These are phyloP conservation scores for Exidia glandulosa DNA, from an alignment of 768 basidiomycete species.

Conservation along the genomic window DNA sequence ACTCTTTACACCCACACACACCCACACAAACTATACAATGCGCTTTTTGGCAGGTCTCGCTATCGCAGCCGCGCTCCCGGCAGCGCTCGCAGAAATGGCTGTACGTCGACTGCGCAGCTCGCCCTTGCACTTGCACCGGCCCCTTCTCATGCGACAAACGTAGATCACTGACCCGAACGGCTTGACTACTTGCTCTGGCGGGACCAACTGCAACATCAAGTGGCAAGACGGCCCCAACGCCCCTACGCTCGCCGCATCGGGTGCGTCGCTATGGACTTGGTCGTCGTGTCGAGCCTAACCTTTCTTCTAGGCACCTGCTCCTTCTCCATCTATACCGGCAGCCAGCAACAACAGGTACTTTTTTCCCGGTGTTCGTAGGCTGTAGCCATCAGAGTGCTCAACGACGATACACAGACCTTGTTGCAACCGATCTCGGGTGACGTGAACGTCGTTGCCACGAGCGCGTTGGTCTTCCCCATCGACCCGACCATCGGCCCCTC, in stretches of 20 bases:
- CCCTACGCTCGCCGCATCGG: neutral
- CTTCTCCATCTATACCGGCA: neutral
- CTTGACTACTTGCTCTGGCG: neutral
- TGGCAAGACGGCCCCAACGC: neutral
- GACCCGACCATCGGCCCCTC: slow-evolving; percentile 3
- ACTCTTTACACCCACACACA: neutral
- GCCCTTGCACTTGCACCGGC: neutral
- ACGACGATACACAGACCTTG: neutral
- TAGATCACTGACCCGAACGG: neutral
- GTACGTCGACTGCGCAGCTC: neutral
- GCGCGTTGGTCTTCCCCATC: neutral
- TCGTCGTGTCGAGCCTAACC: neutral
- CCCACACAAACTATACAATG: neutral
- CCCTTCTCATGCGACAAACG: neutral
- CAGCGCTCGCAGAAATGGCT: neutral
- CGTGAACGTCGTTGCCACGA: neutral
- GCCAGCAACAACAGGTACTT: neutral
- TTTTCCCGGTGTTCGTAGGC: neutral
- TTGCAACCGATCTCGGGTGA: neutral
- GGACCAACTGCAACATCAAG: neutral
- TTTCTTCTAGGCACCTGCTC: neutral
- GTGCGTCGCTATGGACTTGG: neutral
- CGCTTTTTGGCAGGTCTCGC: neutral
- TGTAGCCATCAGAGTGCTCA: neutral
- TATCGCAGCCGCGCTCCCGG: neutral